phyloP scores from a whole-genome alignment of 2,329 filamentous ascomycete genomes.

The Fusarium sp. region DNA sequence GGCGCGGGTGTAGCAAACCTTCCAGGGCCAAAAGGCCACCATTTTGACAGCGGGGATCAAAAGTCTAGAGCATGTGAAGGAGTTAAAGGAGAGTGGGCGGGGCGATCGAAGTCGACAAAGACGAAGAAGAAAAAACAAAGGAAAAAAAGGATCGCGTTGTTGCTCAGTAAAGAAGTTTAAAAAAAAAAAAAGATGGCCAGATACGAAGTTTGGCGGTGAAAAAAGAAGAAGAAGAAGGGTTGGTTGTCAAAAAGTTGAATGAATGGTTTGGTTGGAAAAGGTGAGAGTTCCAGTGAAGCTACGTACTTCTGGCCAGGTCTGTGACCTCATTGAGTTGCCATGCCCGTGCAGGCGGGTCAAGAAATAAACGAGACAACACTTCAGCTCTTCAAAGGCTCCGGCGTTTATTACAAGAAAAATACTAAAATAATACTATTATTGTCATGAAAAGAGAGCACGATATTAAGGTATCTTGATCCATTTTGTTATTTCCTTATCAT shows the following conservation, averaged over 20 bases:
- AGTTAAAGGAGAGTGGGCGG: conserved; percentile 10
- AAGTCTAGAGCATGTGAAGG: conserved; percentile 23
- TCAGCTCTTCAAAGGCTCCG: not conserved
- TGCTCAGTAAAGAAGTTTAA: not conserved
- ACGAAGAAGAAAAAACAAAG: conserved; percentile 2
- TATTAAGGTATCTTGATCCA: not conserved
- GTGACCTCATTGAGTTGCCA: conserved; percentile 10
- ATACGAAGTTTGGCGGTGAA: conserved; percentile 13
- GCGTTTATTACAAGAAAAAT: not conserved
- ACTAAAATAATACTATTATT: not conserved
- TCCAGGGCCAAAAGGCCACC: conserved; percentile 90
- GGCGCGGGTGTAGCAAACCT: conserved; percentile 61
- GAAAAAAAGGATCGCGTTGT: not conserved
- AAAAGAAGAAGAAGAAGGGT: not conserved
- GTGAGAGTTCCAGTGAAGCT: conserved; percentile 2
- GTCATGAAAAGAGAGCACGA: too few relatives aligned
- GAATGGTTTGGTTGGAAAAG: not conserved
- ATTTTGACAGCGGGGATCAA: conserved; percentile 58
- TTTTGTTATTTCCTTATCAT: not conserved
- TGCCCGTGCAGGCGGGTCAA: not conserved
- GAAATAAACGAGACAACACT: not conserved
- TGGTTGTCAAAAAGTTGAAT: not conserved
- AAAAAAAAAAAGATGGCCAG: not conserved
- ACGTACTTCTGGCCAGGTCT: conserved; percentile 7
- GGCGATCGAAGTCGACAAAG: not conserved